Conservation (phyloP, 177 flowering plant genomes). For the Vitis hybrid region DNA sequence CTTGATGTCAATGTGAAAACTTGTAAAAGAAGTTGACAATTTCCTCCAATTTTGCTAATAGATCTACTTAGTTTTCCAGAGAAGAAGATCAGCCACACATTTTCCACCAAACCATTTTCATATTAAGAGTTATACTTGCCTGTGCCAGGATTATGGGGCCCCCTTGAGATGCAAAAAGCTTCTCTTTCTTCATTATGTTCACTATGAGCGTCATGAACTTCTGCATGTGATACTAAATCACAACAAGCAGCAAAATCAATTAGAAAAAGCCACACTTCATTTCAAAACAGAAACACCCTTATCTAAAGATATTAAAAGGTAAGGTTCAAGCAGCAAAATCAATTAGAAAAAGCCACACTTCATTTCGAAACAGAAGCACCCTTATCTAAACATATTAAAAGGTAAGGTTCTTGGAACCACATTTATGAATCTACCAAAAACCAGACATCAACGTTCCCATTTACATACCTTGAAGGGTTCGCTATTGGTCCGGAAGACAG, state of each 20-base stretch:
- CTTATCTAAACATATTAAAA: not conserved
- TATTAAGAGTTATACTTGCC: constrained; percentile 42
- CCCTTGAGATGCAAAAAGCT: constrained; percentile 94
- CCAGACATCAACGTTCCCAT: not conserved
- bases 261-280: not conserved
- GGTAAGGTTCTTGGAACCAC: no score
- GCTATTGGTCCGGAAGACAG: constrained; percentile 77
- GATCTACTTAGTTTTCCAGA: not conserved
- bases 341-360: not conserved
- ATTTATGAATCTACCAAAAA: not conserved
- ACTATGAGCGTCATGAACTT: constrained; percentile 79
- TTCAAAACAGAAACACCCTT: not conserved
- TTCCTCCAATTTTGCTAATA: not conserved
- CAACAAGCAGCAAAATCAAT: constrained; percentile 1
- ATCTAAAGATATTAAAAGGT: not conserved
- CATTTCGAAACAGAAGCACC: not conserved
- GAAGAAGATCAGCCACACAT: not conserved
- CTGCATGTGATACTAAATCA: constrained; percentile 78
- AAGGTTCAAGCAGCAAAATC: not conserved
- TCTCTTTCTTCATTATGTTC: constrained; percentile 83
- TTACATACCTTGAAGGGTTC: constrained; percentile 73
- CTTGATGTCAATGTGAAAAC: not conserved
- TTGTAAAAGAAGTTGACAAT: not conserved
- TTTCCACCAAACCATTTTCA: not conserved
- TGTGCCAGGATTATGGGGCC: constrained; percentile 98